phyloP scores from a whole-genome alignment of 2,329 filamentous ascomycete species.

The Diatrype stigma region DNA sequence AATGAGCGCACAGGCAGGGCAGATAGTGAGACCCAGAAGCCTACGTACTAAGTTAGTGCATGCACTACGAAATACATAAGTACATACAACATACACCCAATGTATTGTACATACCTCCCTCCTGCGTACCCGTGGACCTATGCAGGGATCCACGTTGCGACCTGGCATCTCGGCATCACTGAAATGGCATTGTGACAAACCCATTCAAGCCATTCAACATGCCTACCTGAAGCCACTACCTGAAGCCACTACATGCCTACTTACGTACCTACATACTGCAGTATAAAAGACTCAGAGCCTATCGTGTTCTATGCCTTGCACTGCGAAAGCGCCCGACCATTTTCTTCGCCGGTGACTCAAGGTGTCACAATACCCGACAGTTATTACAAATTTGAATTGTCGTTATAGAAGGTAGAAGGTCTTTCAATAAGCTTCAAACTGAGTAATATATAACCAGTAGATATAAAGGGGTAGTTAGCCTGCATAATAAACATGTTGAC shows the following conservation, averaged over 20 bases:
- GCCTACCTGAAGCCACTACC: too few species aligned
- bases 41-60: too few species aligned
- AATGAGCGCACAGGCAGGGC: background rate
- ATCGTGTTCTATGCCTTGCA: background rate
- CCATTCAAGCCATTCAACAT: background rate
- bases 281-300: background rate
- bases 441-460: too few species aligned
- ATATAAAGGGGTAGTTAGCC: too few species aligned
- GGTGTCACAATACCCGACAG: background rate
- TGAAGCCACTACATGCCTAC: too few species aligned
- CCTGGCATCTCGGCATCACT: background rate
- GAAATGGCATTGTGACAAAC: background rate
- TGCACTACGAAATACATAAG: too few species aligned
- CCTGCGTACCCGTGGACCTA: background rate
- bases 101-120: background rate
- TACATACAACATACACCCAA: too few species aligned
- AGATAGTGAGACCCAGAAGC: background rate
- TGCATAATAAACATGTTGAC: too few species aligned
- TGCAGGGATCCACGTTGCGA: background rate
- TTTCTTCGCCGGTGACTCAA: constrained; percentile 17
- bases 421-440: too few species aligned
- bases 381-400: background rate
- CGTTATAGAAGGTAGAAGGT: too few species aligned
- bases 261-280: too few species aligned
- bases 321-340: too few species aligned